Conservation (phyloP, 768 basidiomycete species). For the Vishniacozyma victoriae region DNA sequence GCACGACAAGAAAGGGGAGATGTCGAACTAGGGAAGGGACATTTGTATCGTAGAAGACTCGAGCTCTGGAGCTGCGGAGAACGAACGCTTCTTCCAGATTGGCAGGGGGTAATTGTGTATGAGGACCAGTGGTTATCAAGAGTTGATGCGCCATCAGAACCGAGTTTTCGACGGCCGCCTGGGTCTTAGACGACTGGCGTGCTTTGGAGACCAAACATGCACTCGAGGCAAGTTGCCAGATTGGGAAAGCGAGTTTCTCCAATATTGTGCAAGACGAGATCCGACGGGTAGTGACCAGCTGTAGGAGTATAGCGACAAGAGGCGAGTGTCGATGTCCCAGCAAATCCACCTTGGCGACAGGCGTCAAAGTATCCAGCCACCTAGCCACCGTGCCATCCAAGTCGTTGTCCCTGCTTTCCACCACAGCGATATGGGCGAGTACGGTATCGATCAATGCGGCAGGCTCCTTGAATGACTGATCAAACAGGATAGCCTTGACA, state of each 20-base stretch:
- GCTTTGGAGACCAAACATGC: constrained; percentile 4
- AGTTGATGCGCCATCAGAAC: constrained; percentile 26
- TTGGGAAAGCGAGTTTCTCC: constrained; percentile 11
- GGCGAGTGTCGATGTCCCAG: constrained; percentile 3
- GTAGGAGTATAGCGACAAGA: constrained; percentile 13
- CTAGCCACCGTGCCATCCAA: constrained; percentile 2
- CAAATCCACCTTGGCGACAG: constrained; percentile 2
- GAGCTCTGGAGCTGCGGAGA: constrained; percentile 19
- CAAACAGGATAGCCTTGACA: constrained; percentile 6
- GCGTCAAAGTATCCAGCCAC: constrained; percentile 20
- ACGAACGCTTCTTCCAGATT: constrained; percentile 22
- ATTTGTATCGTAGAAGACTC: constrained; percentile 16
- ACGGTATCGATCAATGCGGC: constrained; percentile 1
- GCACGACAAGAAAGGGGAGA: constrained; percentile 31
- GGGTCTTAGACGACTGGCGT: constrained; percentile 13
- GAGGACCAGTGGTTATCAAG: constrained; percentile 18
- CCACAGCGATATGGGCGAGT: constrained; percentile 11
- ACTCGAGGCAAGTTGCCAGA: constrained; percentile 24
- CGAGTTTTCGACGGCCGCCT: constrained; percentile 10
- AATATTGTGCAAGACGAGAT: constrained; percentile 17
- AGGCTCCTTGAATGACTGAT: constrained; percentile 1
- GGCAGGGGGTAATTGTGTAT: constrained; percentile 13
- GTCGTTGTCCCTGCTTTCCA: constrained; percentile 4
- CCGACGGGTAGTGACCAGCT: constrained; percentile 18
- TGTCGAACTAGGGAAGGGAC: constrained; percentile 30